A percentile compares a stretch with the other conserved stretches of the same genome.
These are phyloP conservation scores for Parmelia sp. DNA, from an alignment of 495 filamentous ascomycete genomes.

Conservation along the genomic window DNA sequence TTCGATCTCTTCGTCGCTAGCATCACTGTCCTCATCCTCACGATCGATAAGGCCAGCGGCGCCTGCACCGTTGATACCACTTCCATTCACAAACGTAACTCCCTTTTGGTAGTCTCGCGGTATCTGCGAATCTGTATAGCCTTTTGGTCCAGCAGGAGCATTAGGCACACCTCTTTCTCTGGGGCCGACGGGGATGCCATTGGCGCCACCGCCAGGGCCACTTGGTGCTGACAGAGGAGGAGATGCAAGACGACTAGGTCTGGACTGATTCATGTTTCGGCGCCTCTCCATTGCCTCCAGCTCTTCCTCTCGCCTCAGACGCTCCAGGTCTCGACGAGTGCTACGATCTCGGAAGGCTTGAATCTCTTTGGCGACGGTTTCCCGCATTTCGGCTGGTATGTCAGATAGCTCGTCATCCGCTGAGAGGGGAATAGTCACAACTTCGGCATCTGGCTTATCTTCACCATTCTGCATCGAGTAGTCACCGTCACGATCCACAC, in stretches of 20 bases:
- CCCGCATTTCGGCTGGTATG: constrained; percentile 94
- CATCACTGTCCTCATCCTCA: constrained; percentile 85
- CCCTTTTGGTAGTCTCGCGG: constrained; percentile 75
- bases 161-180: constrained; percentile 62
- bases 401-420: constrained; percentile 92
- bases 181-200: constrained; percentile 81
- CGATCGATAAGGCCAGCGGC: constrained; percentile 46
- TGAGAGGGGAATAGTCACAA: constrained; percentile 84
- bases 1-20: constrained; percentile 81
- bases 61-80: constrained; percentile 54
- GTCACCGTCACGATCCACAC: constrained; percentile 60
- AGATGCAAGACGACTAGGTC: constrained; percentile 63
- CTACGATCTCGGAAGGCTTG: constrained; percentile 88
- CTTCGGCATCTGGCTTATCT: constrained; percentile 58
- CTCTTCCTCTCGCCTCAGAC: constrained; percentile 80
- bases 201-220: constrained; percentile 66
- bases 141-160: constrained; percentile 74
- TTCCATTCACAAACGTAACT: constrained; percentile 83
- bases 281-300: constrained; percentile 80
- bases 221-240: constrained; percentile 60
- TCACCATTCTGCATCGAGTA: constrained; percentile 61
- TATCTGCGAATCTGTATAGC: constrained; percentile 61
- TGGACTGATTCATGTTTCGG: constrained; percentile 55
- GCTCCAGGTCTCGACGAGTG: constrained; percentile 79
- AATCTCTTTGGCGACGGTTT: constrained; percentile 91